Evolutionary conservation across 1,284 basidiomycete species (phyloP), one percentile per base, ranked within the genome.

Genomic region (Phellinidium pouzarii): DNA sequence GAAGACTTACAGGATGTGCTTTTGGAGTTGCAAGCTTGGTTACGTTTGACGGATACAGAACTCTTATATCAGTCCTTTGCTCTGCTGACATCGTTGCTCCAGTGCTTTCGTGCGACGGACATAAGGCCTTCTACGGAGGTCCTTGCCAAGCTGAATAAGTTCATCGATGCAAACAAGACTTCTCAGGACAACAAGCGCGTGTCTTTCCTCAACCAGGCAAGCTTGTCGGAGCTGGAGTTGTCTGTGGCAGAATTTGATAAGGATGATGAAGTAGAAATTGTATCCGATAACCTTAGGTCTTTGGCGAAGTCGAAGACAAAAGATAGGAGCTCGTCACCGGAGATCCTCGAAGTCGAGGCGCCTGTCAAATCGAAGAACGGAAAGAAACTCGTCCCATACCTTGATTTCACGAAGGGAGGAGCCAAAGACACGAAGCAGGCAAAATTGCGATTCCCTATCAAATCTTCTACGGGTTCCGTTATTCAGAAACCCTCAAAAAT

Each of bases 41-140:
- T 97, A 50, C 82, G 94, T 20, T 73, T 97, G 38, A 96, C 92
- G 19, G 91, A 97, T 62, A 79, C 85, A 60, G 92, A 94, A 63
- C 75, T 93, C 6, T 70, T 95, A 0, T 86, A 94, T 66, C 93
- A 95, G 61, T 85, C 91, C 0, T 91, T 89, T 58, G 76, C 88
- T 52, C 72, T 96, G 6, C 70, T 95, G 43, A 84, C 88, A 62
- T 80, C 84, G 7, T 73, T 95, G 29, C 72, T 94, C 43, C 76
- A 79, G 25, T 79, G 84, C 56, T 88, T 91, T 66, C 72, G 73
- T 44, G 75, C 78, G 44, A 76, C 76, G 3, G 67, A 72, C 11
- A 69, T 80, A 7, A 69, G 66, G 2, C 87, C 84, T 1, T 70
- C 72, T 2, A 65, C 74, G 19, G 70, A 67, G 19, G 74, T 73